These are phyloP conservation scores for Hypoxylon trugodes DNA, from an alignment of 495 filamentous ascomycete genomes.

Conservation along the genomic window DNA sequence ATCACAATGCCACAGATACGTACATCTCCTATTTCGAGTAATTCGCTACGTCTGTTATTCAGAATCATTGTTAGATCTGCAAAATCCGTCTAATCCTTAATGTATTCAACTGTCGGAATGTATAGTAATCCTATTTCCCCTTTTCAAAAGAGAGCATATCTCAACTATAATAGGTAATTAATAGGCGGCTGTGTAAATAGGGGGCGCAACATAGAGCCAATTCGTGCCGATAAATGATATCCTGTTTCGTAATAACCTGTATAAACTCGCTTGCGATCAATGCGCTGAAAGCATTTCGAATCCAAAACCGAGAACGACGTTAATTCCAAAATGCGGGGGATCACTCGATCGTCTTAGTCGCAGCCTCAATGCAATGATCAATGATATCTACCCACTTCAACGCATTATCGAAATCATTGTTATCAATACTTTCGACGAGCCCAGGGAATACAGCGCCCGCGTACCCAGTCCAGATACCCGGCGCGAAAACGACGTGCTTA, in stretches of 20 bases:
- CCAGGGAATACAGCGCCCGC: conserved; percentile 84
- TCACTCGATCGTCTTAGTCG: conserved; percentile 60
- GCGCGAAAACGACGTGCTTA: conserved; percentile 92
- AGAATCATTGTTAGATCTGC: no score
- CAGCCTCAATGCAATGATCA: conserved; percentile 69
- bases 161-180: no score
- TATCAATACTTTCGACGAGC: conserved; percentile 83
- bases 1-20: no score
- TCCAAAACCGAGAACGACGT: background rate
- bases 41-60: no score
- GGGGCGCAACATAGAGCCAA: no score
- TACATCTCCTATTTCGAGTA: no score
- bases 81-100: no score
- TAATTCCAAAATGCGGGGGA: background rate
- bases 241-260: background rate
- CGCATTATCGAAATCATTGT: conserved; percentile 75
- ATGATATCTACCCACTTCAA: conserved; percentile 82
- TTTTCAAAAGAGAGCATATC: no score
- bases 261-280: background rate
- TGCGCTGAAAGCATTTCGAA: background rate
- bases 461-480: conserved; percentile 90
- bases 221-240: no score
- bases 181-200: no score
- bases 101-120: no score
- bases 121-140: no score